Evolutionary conservation across 139 green algal species (phyloP).

Genomic region (Chlamydomonas sp.): DNA sequence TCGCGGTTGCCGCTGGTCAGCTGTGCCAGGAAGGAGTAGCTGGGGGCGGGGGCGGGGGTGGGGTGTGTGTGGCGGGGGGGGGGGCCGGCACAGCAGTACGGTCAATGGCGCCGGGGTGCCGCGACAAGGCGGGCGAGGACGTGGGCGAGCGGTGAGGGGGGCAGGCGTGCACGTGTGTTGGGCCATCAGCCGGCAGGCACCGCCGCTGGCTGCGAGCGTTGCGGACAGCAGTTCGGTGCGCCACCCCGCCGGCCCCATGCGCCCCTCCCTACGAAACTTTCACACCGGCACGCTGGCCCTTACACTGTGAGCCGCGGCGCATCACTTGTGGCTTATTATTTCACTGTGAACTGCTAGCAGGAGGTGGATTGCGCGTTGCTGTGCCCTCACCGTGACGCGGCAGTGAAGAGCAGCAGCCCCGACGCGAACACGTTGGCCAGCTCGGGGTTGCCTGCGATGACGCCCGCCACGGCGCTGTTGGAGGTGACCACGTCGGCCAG

Average conservation of each 20-base stretch:
- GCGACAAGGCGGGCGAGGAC: no score
- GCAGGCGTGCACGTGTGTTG: no score
- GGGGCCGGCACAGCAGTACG: background rate
- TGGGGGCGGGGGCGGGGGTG: background rate
- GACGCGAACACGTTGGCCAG: conserved; percentile 19
- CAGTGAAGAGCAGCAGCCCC: conserved; percentile 7
- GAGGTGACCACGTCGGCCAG: background rate
- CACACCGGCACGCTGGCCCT: background rate
- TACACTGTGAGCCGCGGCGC: background rate
- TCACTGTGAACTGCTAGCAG: background rate
- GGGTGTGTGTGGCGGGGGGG: background rate
- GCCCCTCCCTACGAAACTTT: background rate
- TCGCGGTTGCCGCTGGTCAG: conserved; percentile 9
- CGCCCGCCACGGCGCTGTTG: conserved; percentile 7
- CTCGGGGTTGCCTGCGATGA: conserved; percentile 19
- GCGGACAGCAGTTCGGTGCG: no score
- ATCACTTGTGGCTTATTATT: background rate
- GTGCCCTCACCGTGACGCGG: background rate
- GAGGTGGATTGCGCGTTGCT: background rate
- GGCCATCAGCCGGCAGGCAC: no score
- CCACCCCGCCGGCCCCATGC: background rate
- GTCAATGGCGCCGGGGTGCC: background rate
- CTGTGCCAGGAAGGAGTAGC: background rate
- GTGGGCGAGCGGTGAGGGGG: no score
- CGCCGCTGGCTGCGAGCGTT: no score